Base-by-base conservation (phyloP, 352 stramenopile genomes). In the Peronospora tabacina region DNA sequence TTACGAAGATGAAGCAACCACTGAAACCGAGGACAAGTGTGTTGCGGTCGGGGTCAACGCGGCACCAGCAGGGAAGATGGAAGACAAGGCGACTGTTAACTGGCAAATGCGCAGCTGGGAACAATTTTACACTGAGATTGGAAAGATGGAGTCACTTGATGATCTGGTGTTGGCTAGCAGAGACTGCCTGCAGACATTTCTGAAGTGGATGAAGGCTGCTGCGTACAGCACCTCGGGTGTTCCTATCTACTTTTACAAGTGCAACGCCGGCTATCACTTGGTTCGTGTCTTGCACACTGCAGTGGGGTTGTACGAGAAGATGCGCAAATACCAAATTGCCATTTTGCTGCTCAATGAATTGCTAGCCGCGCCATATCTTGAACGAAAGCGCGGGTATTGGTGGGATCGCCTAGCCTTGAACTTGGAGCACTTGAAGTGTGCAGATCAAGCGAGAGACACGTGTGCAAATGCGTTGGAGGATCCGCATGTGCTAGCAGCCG, bases 391-490 rank as follows among this genome's bases (percentile, higher is more conserved):
- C 3, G 77, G 75, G 0, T 67, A 75, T 29, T 93, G 79, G 82
- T 91, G 79, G 62, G 68, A 85, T 40, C 72, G 80, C 6, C 58
- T 93, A 3, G 75, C 80, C 2, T 49, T 88, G 32, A 90, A 90
- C 29, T 50, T 81, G 47, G 79, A 90, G 52, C 73, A 88, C 55
- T 47, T 88, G 12, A 88, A 90, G 35, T 78, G 73, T 22, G 32
- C 49, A 7, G 51, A 72, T 9, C 70, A 89, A 58, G 78, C 78
- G 20, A 50, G 34, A 40, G 51, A 44, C 8, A 61, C 75, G 0
- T 89, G 76, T 35, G 17, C 56, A 17, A 75, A 85, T 44, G 79
- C 75, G 11, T 43, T 92, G 5, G 44, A 66, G 4, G 78, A 92
- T 49, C 42, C 55, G 0, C 63, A 75, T n/a, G 70, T 89, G 3